Evolutionary conservation across 148 eudicot species (phyloP), one percentile per base, ranked within the genome.

Genomic region (Spergularia bocconei): DNA sequence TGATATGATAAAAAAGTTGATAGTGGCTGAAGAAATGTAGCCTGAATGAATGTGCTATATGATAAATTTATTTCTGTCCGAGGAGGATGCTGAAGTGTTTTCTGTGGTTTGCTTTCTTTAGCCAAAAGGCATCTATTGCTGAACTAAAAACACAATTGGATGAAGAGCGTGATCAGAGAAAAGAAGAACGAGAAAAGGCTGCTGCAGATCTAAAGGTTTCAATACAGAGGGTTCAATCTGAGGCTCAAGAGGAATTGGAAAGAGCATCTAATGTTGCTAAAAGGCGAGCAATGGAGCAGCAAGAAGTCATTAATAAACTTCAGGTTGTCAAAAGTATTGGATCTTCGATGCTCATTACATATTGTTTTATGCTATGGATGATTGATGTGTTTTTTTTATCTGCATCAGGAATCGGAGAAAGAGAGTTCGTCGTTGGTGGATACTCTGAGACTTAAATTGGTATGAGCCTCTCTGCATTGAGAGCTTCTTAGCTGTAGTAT

Each of bases 151-250:
- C 79, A 19, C 89, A 85, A 69, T 68, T 94, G 81, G 90, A 88
- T 78, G 98, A 94, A 82, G 98, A 93, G 86, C 90, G 97, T 79
- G 90, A 91, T 59, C 91, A 88, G 78, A 94, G 97, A 82, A 91
- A 87, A 85, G 88, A 90, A 70, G 98, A 94, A 73, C 85, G 97
- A 39, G 96, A 91, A 78, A 90, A 94, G 83, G 91, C 97, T 77
- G 85, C 83, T 23, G 74, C 67, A 63, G 90, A 91, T 77, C 75
- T 90, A 58, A 94, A 84, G 85, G 75, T 81, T 70, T 83, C 96
- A 38, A 73, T 90, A 67, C 97, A 87, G 79, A 88, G 84, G 85
- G 89, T 86, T 77, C 95, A 86, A 77, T 82, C 86, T 59, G 97
- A 93, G 86, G 90, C 93, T 63, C 89, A 87, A 72, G 97, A 93